A percentile compares a stretch with the other conserved stretches of the same genome.
Conservation (phyloP, 2,329 filamentous ascomycete genomes). For the Juglanconis juglandina region DNA sequence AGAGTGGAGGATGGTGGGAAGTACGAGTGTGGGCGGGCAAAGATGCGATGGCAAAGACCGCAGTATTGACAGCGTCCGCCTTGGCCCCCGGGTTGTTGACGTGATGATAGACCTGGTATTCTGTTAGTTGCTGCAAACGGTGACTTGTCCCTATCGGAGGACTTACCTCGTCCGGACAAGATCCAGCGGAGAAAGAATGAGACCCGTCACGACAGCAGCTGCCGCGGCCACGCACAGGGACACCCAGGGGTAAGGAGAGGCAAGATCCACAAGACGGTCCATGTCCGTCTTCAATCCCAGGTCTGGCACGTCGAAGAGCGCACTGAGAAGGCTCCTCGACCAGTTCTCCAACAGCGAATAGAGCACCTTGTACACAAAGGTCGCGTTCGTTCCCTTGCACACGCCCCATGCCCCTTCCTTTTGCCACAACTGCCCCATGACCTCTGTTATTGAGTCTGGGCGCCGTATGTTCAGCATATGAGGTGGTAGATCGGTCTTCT, state of each 20-base stretch:
- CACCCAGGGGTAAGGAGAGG: slow-evolving; percentile 76
- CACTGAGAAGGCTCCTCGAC: slow-evolving; percentile 85
- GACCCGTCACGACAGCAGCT: slow-evolving; percentile 67
- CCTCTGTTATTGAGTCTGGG: slow-evolving; percentile 78
- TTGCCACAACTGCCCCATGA: slow-evolving; percentile 82
- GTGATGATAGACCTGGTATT: slow-evolving; percentile 71
- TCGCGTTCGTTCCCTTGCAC: slow-evolving; percentile 91
- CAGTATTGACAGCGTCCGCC: slow-evolving; percentile 75
- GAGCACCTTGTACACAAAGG: slow-evolving; percentile 85
- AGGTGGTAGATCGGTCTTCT: slow-evolving; percentile 34
- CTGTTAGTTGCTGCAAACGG: slow-evolving; percentile 26
- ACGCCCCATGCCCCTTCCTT: slow-evolving; percentile 88
- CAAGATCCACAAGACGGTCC: slow-evolving; percentile 69
- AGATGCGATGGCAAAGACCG: slow-evolving; percentile 74
- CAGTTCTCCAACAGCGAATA: slow-evolving; percentile 87
- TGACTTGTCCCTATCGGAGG: neutral
- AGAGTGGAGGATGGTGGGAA: slow-evolving; percentile 85
- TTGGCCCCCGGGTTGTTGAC: slow-evolving; percentile 68
- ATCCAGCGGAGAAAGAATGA: slow-evolving; percentile 83
- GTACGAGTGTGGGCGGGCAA: slow-evolving; percentile 65
- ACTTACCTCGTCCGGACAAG: slow-evolving; percentile 74
- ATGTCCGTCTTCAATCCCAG: slow-evolving; percentile 71
- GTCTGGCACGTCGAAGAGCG: slow-evolving; percentile 85
- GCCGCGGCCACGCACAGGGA: slow-evolving; percentile 70
- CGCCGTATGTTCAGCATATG: slow-evolving; percentile 70